These are phyloP conservation scores for Pichia inconspicua DNA, from an alignment of 1,139 yeast species.

Conservation along the genomic window DNA sequence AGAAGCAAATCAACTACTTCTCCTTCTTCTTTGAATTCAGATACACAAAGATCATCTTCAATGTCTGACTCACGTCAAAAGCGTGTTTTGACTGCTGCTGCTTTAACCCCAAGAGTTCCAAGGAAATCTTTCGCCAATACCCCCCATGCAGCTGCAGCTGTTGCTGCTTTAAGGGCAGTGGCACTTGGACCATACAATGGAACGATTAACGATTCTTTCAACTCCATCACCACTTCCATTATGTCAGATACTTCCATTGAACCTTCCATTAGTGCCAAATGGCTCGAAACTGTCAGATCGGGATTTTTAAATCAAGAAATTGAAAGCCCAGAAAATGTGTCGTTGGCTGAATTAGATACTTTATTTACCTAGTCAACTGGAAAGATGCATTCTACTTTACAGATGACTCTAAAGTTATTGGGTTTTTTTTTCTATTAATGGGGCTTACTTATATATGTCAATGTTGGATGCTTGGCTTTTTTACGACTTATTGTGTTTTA, in stretches of 20 bases:
- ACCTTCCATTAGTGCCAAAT: conserved; percentile 42
- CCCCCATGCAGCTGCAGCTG: conserved; percentile 62
- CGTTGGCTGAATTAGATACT: conserved; percentile 65
- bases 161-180: conserved; percentile 69
- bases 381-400: neutral
- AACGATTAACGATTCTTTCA: conserved; percentile 25
- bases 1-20: conserved; percentile 33
- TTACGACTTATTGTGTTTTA: conserved; percentile 13
- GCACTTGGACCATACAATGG: conserved; percentile 47
- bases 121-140: conserved; percentile 45
- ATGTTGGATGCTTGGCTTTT: neutral
- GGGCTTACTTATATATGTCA: conserved; percentile 5
- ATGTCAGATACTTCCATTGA: conserved; percentile 29
- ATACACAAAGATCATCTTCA: conserved; percentile 1
- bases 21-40: neutral
- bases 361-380: conserved; percentile 37
- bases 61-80: conserved; percentile 15
- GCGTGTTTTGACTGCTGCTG: conserved; percentile 56
- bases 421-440: conserved; percentile 7
- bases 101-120: conserved; percentile 76
- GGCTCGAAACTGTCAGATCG: conserved; percentile 64
- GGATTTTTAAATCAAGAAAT: conserved; percentile 72
- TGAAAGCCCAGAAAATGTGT: conserved; percentile 67
- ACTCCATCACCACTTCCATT: conserved; percentile 26
- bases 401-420: neutral